A percentile compares a stretch with the other conserved stretches of the same genome.
Evolutionary conservation across 225 moss, liverwort and hornwort genomes (phyloP).

Genomic region (Bryoerythrophyllum caledonicum): DNA sequence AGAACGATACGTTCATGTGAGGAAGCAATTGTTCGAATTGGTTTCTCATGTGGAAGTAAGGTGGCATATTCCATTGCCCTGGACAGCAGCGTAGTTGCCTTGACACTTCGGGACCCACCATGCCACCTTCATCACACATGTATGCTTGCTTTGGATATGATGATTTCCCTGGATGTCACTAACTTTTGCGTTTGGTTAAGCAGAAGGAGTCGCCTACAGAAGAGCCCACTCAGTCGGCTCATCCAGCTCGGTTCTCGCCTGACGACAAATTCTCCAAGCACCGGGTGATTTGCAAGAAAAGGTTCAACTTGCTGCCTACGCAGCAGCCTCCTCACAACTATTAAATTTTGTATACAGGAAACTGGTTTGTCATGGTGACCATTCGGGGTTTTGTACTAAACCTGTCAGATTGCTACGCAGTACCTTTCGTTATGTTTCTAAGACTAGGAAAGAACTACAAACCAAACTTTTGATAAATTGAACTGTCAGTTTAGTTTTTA

Average conservation of each 20-base stretch:
- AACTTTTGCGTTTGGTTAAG: neutral
- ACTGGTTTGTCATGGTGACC: neutral
- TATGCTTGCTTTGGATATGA: neutral
- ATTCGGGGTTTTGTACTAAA: neutral
- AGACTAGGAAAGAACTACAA: neutral
- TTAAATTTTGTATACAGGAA: neutral
- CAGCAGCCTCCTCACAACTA: slow-evolving; percentile 61
- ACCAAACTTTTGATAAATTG: neutral
- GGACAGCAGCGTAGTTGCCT: slow-evolving; percentile 57
- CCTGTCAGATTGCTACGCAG: neutral
- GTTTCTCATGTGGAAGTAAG: neutral
- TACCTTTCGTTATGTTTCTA: neutral
- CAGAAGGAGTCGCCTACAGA: slow-evolving; percentile 68
- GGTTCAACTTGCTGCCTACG: slow-evolving; percentile 70
- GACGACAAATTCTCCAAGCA: slow-evolving; percentile 85
- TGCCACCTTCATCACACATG: slow-evolving; percentile 21
- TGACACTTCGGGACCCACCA: slow-evolving; percentile 44
- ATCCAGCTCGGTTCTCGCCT: slow-evolving; percentile 82
- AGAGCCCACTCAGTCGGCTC: slow-evolving; percentile 55
- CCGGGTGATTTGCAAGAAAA: slow-evolving; percentile 67
- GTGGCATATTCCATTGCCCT: slow-evolving; percentile 61
- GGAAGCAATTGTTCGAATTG: neutral
- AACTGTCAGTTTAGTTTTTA: neutral
- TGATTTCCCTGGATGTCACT: neutral
- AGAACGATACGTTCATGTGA: neutral